Evolutionary conservation across 192 early-diverging fungal species (phyloP), one percentile per base, ranked within the genome.

Genomic region (Funneliformis geosporum): DNA sequence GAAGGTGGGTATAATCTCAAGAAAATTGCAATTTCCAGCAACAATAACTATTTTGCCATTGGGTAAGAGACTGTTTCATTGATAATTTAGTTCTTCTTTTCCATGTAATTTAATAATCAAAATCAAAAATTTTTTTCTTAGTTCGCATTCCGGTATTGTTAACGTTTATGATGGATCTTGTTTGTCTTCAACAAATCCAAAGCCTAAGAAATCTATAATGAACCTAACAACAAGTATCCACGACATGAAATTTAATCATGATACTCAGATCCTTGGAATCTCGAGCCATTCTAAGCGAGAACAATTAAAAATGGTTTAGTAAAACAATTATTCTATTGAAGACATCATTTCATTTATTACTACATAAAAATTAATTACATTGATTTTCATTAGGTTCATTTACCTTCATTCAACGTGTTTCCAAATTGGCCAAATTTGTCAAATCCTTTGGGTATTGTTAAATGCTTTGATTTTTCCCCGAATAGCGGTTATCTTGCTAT

Each of bases 351-450:
- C 14, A 12, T 71, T 39, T 72, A 43, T 38, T 9, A 62, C 33
- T 25, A 42, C 16, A 64, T n/a, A 6, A 21, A 12, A 71, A 77
- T 67, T 40, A 25, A 77, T 40, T n/a, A 50, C 1, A 2, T 39
- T 62, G 0, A 18, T 47, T 40, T 65, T 27, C 8, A 27, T 43
- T 42, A 81, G 16, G 87, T 96, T 8, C 95, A 99, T 86, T 79
- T 95, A 66, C 94, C 95, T 8, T 91, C 94, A 0, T 83, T 88
- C 40, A 88, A 90, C 18, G 95, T 97, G 55, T 97, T 95, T 85
- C 78, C 88, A 73, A 99, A 99, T 88, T 99, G 98, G 98, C 98
- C 98, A n/a, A 95, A 94, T 0, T 73, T 77, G 6, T 82, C 83
- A 12, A 96, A 96, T 21, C 94, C 95, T 18, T 86, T 99, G 39